Evolutionary conservation across 192 early-diverging fungal genomes (phyloP).

Genomic region (Neocallimastix lanati): DNA sequence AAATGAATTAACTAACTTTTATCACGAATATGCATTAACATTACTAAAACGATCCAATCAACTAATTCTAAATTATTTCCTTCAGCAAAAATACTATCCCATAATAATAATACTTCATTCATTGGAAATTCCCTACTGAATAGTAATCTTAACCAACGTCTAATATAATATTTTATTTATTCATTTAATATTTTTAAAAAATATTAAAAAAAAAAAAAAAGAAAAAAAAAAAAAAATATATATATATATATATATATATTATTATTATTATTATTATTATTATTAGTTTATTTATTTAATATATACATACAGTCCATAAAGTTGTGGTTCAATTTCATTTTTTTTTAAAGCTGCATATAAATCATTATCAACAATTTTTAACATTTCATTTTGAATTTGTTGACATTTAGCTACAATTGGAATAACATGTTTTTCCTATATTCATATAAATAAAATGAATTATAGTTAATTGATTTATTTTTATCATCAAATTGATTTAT

Average conservation of each 20-base stretch:
- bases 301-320: conserved; percentile 65
- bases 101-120: conserved; percentile 47
- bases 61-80: conserved; percentile 54
- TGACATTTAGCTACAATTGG: conserved; percentile 61
- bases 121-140: conserved; percentile 79
- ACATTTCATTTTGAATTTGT: conserved; percentile 46
- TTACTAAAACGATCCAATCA: conserved; percentile 61
- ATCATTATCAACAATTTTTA: conserved; percentile 49
- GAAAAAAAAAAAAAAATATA: not conserved
- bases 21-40: conserved; percentile 49
- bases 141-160: conserved; percentile 78
- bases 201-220: not conserved
- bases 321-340: conserved; percentile 78
- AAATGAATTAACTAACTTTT: conserved; percentile 31
- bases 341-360: conserved; percentile 49
- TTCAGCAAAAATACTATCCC: conserved; percentile 83
- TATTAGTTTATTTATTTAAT: too few species aligned
- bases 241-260: too few species aligned
- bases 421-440: conserved; percentile 19
- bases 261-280: too few species aligned
- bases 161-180: too few species aligned
- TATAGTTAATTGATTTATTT: too few species aligned
- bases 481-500: too few species aligned
- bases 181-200: not conserved
- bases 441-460: not conserved